phyloP scores from a whole-genome alignment of 176 grass and related monocot species.

The Panicum miliaceum region DNA sequence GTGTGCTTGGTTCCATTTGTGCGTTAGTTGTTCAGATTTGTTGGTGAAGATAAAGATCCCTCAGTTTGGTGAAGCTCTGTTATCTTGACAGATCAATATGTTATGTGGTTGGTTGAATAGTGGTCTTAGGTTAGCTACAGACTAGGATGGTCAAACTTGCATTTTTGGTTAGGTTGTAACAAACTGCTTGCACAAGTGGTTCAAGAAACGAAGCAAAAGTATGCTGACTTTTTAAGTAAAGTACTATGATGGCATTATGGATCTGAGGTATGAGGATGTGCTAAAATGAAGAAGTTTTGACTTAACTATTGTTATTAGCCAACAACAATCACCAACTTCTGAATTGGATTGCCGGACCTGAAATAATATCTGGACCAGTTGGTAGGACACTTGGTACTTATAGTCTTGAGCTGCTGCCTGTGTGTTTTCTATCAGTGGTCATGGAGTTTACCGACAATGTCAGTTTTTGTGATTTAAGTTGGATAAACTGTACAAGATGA shows the following conservation, averaged over 20 bases:
- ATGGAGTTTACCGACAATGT: not conserved
- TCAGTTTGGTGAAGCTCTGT: not conserved
- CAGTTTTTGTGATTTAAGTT: not conserved
- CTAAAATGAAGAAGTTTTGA: not conserved
- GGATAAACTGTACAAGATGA: not conserved
- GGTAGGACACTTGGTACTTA: not conserved
- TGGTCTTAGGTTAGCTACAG: not conserved
- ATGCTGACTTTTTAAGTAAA: not conserved
- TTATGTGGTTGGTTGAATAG: not conserved
- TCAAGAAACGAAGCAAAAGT: not conserved
- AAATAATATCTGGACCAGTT: not conserved
- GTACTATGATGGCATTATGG: not conserved
- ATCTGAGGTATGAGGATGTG: not conserved
- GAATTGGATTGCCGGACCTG: not conserved
- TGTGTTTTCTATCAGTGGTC: not conserved
- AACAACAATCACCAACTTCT: not conserved
- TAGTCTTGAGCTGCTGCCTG: not conserved
- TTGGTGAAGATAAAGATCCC: not conserved
- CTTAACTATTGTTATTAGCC: not conserved
- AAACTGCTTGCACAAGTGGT: not conserved
- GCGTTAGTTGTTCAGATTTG: not conserved
- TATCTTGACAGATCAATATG: not conserved
- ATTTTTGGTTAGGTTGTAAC: conserved; percentile 3
- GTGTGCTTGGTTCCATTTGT: not conserved
- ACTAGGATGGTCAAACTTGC: not conserved